Evolutionary conservation across 2,329 filamentous ascomycete species (phyloP), one percentile per base, ranked within the genome.

Genomic region (Fusarium mangiferae): DNA sequence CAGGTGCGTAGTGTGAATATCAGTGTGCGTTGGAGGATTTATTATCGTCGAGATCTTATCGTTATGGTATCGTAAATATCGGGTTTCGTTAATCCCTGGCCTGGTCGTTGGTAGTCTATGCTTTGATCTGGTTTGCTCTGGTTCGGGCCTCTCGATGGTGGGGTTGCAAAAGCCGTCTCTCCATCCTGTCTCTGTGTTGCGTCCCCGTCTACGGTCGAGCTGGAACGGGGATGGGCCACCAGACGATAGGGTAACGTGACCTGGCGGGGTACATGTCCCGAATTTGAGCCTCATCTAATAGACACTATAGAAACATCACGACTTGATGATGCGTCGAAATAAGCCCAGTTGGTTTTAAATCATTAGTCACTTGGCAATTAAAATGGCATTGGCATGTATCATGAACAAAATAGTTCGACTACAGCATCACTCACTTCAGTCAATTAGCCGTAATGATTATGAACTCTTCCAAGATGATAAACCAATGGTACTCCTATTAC

Each of bases 231-330:
- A 56, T 51, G 39, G 48, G 44, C 44, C 28, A 38, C 51, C 51
- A 45, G 52, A 30, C 45, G 66, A 68, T 61, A 63, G 73, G 75
- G 75, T 77, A 77, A 77, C 75, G 75, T 77, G 75, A 77, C 75
- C 64, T 62, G 42, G 67, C 38, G 45, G 60, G 56, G 62, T 62
- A 75, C 61, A 60, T 73, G 66, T 61, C 58, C 57, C 44, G n/a
- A 36, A 38, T n/a, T 56, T 24, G 49, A 69, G 33, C 64, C 49
- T 67, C 51, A 54, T 30, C 48, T 48, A 39, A 64, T 33, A 33
- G 33, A 52, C 62, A 66, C 62, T 52, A 62, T 59, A n/a, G 20
- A 64, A 46, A 22, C 20, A 46, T 68, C 62, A 64, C 42, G 35
- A 64, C 38, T 59, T 49, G 5, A n/a, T 17, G 41, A 58, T 38